Evolutionary conservation across 306 rosid species (phyloP), one percentile per base, ranked within the genome.

Genomic region (Styphnolobium japonicum): DNA sequence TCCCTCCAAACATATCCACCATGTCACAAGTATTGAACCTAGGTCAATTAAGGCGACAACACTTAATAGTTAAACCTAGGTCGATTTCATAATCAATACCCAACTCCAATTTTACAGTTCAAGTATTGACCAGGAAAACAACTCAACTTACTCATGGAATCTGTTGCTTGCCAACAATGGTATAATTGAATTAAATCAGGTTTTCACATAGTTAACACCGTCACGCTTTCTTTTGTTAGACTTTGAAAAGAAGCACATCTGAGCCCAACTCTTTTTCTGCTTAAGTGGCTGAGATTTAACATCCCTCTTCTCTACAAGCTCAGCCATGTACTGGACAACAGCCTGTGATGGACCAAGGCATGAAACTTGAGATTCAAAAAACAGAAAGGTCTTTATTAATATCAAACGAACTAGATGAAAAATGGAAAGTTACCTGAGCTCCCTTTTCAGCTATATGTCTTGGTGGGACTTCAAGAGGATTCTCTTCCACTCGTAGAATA

Each of bases 401-500:
- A 12, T 14, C 0, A 56, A 37, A 42, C 29, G 48, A 81, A 76
- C n/a, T 25, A 15, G 42, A 77, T 11, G 8, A 81, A 48, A 15
- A 53, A 29, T 33, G 25, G 73, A 10, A 37, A 76, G 55, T 49
- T 83, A 90, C 95, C 86, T 87, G 96, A 10, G 96, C 96, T 4
- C 96, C 96, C 82, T 67, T 83, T 66, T 85, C 89, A 51, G 83
- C 88, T 29, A 89, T 33, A 25, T 82, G 72, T 86, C 93, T 87
- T 19, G 96, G 96, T 29, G 96, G 96, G 64, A 87, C 83, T 89
- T 91, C 93, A 60, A 91, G 89, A 66, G 96, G 96, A 82, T 89
- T 91, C 85, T 87, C 91, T 46, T 85, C 96, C 12, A 83, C 92
- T n/a, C 84, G 85, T 21, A 91, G 81, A 67, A 85, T 60, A 4